phyloP scores from a whole-genome alignment of 495 filamentous ascomycete genomes.

The Penicillium samsonianum region DNA sequence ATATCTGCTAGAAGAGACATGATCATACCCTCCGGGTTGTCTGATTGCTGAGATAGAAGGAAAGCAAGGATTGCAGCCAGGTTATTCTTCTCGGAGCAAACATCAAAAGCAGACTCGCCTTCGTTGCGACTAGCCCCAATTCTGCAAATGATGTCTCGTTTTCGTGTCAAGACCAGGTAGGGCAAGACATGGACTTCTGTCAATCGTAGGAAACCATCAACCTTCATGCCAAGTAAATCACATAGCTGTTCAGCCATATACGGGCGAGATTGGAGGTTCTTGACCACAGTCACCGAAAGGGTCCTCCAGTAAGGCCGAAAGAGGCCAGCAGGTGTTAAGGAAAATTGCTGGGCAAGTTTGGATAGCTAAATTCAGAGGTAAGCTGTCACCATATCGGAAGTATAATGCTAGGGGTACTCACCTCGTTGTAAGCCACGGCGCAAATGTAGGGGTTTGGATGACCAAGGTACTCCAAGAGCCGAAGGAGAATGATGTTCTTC shows the following conservation, averaged over 20 bases:
- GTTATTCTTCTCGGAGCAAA: conserved; percentile 68
- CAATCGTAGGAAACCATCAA: conserved; percentile 68
- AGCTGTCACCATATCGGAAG: conserved; percentile 2
- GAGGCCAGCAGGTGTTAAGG: conserved; percentile 61
- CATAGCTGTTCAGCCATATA: conserved; percentile 80
- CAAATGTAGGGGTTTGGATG: conserved; percentile 77
- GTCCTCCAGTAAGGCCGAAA: conserved; percentile 86
- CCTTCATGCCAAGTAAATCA: conserved; percentile 71
- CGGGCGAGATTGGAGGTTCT: conserved; percentile 75
- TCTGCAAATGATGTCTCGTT: conserved; percentile 73
- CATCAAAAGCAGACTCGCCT: conserved; percentile 54
- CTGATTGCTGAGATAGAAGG: conserved; percentile 69
- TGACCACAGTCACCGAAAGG: conserved; percentile 74
- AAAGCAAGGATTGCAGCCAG: conserved; percentile 76
- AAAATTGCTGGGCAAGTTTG: conserved; percentile 63
- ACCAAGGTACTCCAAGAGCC: conserved; percentile 82
- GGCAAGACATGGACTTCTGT: conserved; percentile 85
- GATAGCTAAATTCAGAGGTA: conserved; percentile 44
- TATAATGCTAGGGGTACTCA: conserved; percentile 32
- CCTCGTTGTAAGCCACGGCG: conserved; percentile 78
- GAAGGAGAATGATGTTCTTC: conserved; percentile 79
- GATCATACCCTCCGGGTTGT: conserved; percentile 64
- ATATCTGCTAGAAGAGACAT: conserved; percentile 67
- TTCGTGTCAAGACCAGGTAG: conserved; percentile 76
- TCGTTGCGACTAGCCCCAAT: conserved; percentile 74